A percentile compares a stretch with the other conserved stretches of the same genome.
These are phyloP conservation scores for Adenanthera pavonina DNA, from an alignment of 306 rosid species.

Conservation along the genomic window DNA sequence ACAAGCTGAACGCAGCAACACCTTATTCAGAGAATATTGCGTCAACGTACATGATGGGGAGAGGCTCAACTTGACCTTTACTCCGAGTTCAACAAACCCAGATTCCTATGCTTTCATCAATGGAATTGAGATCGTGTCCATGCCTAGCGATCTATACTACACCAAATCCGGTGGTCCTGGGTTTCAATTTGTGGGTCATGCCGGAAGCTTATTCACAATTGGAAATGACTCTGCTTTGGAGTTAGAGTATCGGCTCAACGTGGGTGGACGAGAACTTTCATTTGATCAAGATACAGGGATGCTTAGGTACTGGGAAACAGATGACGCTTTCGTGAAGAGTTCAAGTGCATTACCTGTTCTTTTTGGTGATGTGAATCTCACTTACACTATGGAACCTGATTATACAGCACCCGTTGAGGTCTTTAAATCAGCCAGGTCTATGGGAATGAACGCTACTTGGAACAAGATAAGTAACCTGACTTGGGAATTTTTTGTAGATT, in stretches of 20 bases:
- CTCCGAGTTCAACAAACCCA: slow-evolving; percentile 32
- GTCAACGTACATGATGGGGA: slow-evolving; percentile 36
- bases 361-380: accelerated
- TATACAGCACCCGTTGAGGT: slow-evolving; percentile 42
- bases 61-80: slow-evolving; percentile 50
- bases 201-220: background rate
- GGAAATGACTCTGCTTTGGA: background rate
- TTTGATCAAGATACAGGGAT: slow-evolving; percentile 32
- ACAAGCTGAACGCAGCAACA: background rate
- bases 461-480: too few species aligned
- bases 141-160: slow-evolving; percentile 68
- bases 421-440: slow-evolving; percentile 31
- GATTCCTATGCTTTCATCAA: slow-evolving; percentile 64
- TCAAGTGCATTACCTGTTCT: background rate
- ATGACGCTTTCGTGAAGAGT: background rate
- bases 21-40: slow-evolving; percentile 46
- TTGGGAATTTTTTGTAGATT: background rate
- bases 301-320: slow-evolving; percentile 27
- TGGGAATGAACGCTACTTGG: slow-evolving; percentile 7
- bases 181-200: background rate
- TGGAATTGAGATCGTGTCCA: slow-evolving; percentile 74
- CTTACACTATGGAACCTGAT: background rate
- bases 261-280: background rate
- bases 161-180: background rate
- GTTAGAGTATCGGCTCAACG: slow-evolving; percentile 38